These are phyloP conservation scores for Metschnikowia matae DNA, from an alignment of 805 yeast species.

Conservation along the genomic window DNA sequence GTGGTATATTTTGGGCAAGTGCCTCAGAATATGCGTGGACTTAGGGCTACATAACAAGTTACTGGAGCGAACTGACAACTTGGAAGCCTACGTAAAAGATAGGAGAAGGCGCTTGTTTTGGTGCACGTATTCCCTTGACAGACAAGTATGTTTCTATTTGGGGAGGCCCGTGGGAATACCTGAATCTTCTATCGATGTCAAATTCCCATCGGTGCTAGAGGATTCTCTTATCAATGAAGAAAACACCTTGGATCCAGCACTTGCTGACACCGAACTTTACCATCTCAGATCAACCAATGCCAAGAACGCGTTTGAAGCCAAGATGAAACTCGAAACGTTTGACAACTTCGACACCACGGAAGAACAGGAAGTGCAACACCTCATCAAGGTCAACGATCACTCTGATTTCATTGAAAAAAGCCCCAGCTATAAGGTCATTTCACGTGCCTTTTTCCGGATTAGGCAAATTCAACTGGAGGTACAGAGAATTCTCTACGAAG, in stretches of 20 bases:
- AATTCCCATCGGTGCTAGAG: constrained; percentile 70
- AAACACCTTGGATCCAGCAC: constrained; percentile 15
- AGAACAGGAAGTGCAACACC: background rate
- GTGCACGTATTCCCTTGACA: constrained; percentile 83
- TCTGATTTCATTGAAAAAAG: constrained; percentile 21
- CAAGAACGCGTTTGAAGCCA: background rate
- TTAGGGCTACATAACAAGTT: constrained; percentile 75
- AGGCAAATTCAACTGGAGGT: constrained; percentile 76
- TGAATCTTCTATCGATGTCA: constrained; percentile 68
- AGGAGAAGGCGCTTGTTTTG: constrained; percentile 62
- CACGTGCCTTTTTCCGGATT: constrained; percentile 63
- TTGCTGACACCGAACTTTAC: constrained; percentile 7
- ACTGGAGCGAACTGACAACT: constrained; percentile 23
- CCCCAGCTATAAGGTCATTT: constrained; percentile 65
- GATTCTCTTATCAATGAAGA: constrained; percentile 54
- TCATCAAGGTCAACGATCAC: constrained; percentile 24
- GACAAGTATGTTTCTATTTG: constrained; percentile 80
- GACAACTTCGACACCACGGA: background rate
- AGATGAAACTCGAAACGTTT: background rate
- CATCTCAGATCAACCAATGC: background rate
- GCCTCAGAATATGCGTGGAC: constrained; percentile 75
- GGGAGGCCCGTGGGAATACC: constrained; percentile 90
- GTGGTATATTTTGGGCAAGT: constrained; percentile 87
- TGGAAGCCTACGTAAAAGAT: constrained; percentile 59
- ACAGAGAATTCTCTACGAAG: constrained; percentile 67